phyloP scores from a whole-genome alignment of 257 asterid species.

The Capsicum rhomboideum region DNA sequence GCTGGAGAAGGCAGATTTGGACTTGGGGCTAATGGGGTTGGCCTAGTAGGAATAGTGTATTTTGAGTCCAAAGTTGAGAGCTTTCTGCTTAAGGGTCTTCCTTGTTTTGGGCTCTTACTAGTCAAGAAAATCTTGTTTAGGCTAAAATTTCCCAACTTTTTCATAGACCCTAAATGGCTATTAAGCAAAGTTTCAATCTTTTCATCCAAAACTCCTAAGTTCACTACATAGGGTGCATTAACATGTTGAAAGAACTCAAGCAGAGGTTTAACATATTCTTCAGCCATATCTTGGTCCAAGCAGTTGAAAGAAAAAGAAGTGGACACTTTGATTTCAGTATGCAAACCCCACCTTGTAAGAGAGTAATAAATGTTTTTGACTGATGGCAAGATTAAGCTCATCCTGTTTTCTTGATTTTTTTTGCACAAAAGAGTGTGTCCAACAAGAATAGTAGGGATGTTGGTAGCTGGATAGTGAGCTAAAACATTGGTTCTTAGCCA shows the following conservation, averaged over 20 bases:
- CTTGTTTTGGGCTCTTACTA: neutral
- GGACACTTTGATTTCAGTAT: slow-evolving; percentile 48
- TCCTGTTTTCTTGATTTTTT: slow-evolving; percentile 10
- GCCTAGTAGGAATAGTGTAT: slow-evolving; percentile 33
- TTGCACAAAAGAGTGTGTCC: slow-evolving; percentile 45
- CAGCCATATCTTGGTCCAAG: slow-evolving; percentile 25
- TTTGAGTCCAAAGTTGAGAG: slow-evolving; percentile 32
- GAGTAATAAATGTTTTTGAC: slow-evolving; percentile 61
- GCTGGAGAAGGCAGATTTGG: slow-evolving; percentile 23
- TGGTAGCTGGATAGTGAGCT: slow-evolving; percentile 55
- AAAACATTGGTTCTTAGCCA: slow-evolving; percentile 64
- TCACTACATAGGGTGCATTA: slow-evolving; percentile 40
- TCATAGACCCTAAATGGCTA: slow-evolving; percentile 29
- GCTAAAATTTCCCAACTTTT: slow-evolving; percentile 26
- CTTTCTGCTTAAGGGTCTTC: slow-evolving; percentile 38
- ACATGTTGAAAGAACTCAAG: slow-evolving; percentile 32
- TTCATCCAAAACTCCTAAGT: slow-evolving; percentile 20
- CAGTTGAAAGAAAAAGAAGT: slow-evolving; percentile 51
- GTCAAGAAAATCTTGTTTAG: slow-evolving; percentile 18
- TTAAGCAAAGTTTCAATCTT: slow-evolving; percentile 5
- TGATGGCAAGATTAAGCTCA: slow-evolving; percentile 42
- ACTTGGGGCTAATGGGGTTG: slow-evolving; percentile 39
- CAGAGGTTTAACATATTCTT: slow-evolving; percentile 36
- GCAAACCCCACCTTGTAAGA: slow-evolving; percentile 93
- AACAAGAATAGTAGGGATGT: slow-evolving; percentile 46